Percentiles rank a stretch among this genome's conserved stretches.
These are phyloP conservation scores for Trichoderma gracile DNA, from an alignment of 2,329 filamentous ascomycete genomes.

Conservation along the genomic window DNA sequence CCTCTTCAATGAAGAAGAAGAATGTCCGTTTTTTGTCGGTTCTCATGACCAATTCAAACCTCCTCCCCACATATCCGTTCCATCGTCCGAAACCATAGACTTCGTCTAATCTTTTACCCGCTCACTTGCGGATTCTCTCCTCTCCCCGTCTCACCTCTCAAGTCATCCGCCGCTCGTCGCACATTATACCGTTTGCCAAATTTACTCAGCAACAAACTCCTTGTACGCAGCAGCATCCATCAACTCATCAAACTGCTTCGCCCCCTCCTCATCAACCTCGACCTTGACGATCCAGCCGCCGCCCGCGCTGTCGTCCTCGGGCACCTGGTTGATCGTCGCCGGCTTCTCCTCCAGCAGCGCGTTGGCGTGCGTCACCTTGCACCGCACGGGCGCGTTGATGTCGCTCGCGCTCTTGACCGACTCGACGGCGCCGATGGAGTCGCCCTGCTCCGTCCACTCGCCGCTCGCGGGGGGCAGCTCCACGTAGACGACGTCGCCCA, in stretches of 20 bases:
- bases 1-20: background rate
- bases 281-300: conserved; percentile 95
- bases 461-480: conserved; percentile 71
- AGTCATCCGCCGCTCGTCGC: no score
- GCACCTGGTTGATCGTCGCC: conserved; percentile 81
- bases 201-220: conserved; percentile 58
- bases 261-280: conserved; percentile 65
- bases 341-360: conserved; percentile 78
- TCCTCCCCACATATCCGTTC: conserved; percentile 3
- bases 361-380: conserved; percentile 76
- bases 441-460: conserved; percentile 69
- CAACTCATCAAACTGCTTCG: conserved; percentile 69
- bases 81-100: background rate
- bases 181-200: no score
- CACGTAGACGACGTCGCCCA: conserved; percentile 96
- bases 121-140: background rate
- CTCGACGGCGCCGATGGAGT: conserved; percentile 91
- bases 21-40: background rate
- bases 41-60: background rate
- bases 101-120: conserved; percentile 24
- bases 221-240: conserved; percentile 80
- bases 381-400: conserved; percentile 84
- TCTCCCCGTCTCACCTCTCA: background rate
- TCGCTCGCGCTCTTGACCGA: conserved; percentile 98
- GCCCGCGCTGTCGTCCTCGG: conserved; percentile 72